phyloP scores from a whole-genome alignment of 768 basidiomycete genomes.

The Trametes sanguinea region DNA sequence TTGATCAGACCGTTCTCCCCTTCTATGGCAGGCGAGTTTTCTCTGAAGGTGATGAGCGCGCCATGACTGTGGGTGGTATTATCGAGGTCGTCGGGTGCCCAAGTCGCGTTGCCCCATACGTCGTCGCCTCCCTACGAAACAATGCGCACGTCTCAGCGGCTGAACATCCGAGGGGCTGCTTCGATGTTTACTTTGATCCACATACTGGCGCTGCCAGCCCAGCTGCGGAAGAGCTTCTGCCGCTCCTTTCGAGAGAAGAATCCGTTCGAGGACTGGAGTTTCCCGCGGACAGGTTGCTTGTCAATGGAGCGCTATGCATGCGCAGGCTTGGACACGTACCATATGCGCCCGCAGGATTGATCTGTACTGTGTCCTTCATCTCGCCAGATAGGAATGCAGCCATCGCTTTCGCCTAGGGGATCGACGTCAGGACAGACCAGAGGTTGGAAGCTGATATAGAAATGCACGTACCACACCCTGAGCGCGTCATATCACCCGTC shows the following conservation, averaged over 20 bases:
- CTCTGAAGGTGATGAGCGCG: constrained; percentile 79
- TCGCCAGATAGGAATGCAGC: constrained; percentile 93
- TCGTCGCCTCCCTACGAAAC: constrained; percentile 67
- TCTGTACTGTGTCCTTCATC: constrained; percentile 90
- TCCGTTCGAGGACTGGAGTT: constrained; percentile 67
- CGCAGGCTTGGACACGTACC: constrained; percentile 40
- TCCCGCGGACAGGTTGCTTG: too few species aligned
- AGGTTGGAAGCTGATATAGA: background rate
- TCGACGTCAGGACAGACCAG: background rate
- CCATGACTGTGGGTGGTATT: constrained; percentile 68
- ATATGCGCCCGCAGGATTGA: constrained; percentile 80
- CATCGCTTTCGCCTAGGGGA: constrained; percentile 85
- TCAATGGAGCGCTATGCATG: too few species aligned
- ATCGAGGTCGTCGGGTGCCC: constrained; percentile 77
- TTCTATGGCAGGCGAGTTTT: constrained; percentile 21
- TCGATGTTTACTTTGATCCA: constrained; percentile 74
- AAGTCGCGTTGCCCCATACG: constrained; percentile 77
- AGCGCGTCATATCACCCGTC: background rate
- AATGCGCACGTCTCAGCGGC: background rate
- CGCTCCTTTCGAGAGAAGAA: constrained; percentile 93
- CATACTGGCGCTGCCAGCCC: constrained; percentile 93
- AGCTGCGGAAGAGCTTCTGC: constrained; percentile 86
- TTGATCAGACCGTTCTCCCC: constrained; percentile 44
- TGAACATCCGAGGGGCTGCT: background rate
- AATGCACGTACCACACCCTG: constrained; percentile 69